Evolutionary conservation across 257 asterid genomes (phyloP), one percentile per base, ranked within the genome.

Genomic region (Nicotiana obtusifolia): DNA sequence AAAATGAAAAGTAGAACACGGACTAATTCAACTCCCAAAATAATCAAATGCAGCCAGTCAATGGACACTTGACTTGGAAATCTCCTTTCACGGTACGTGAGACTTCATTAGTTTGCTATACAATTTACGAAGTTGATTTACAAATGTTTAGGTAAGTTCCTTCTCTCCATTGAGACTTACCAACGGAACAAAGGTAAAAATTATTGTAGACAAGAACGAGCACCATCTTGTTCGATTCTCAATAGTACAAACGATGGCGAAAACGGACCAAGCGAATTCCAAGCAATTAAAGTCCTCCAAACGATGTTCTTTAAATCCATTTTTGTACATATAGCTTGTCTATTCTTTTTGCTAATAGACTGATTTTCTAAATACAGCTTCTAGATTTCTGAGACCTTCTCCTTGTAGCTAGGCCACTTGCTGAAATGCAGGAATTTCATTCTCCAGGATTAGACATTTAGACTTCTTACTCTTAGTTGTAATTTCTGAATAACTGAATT

Each of bases 11-110:
- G 28, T 49, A 0, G 44, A 24, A 15, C 8, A 15, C 5, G 41
- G 22, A 62, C 62, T 49, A 49, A 49, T 73, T 73, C 79, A 47
- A 49, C 79, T 47, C 62, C 79, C 79, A 24, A 73, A 73, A 73
- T 24, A 24, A 73, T 73, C 79, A 49, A 73, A 75, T 75, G 61
- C 0, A 47, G 16, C 79, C 4, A 73, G 61, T 73, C 28, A 24
- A 47, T 49, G 79, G 7, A 7, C 24, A 49, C 44, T 75, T 22
- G 79, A 47, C 79, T 47, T 47, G 79, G n/a, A 47, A 20, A 7
- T 22, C 15, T 14, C 41, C 8, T 14, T 14, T 22, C 4, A 24
- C 78, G 61, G 33, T 47, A 44, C 22, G 20, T 22, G 78, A 14
- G 15, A 49, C 16, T 44, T 47, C 22, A 73, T 35, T 22, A 6